Percentiles rank a stretch among this genome's conserved stretches.
Conservation (phyloP, 1,284 basidiomycete species). For the Trametes hirsuta region DNA sequence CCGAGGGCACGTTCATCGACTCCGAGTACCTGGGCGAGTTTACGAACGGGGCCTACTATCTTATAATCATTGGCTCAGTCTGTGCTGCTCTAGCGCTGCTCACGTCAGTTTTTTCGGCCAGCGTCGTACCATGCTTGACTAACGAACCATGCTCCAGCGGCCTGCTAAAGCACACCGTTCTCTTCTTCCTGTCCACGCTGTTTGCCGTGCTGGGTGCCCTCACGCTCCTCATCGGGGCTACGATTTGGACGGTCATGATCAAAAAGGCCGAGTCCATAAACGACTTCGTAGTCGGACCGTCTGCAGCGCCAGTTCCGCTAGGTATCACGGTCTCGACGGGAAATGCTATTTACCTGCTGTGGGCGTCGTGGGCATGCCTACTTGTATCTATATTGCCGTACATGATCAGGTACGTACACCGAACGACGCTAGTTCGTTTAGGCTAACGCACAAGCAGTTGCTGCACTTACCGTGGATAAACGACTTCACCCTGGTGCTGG, state of each 20-base stretch:
- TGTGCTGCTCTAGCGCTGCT: slow-evolving; percentile 65
- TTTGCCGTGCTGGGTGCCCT: slow-evolving; percentile 63
- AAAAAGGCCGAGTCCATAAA: slow-evolving; percentile 67
- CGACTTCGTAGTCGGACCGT: slow-evolving; percentile 45
- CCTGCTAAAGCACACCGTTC: slow-evolving; percentile 61
- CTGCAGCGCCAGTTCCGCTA: slow-evolving; percentile 44
- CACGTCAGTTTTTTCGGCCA: slow-evolving; percentile 43
- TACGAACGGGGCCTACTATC: slow-evolving; percentile 73
- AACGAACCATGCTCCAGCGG: slow-evolving; percentile 49
- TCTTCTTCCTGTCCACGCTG: slow-evolving; percentile 69
- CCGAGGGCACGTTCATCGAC: slow-evolving; percentile 57
- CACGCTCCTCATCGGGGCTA: slow-evolving; percentile 67
- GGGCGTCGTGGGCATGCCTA: slow-evolving; percentile 72
- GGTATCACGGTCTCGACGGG: slow-evolving; percentile 68
- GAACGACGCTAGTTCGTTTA: background rate
- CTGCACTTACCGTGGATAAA: slow-evolving; percentile 70
- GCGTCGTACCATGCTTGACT: slow-evolving; percentile 1
- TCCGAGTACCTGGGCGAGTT: slow-evolving; percentile 63
- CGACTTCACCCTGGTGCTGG: slow-evolving; percentile 15
- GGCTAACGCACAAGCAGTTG: slow-evolving; percentile 44
- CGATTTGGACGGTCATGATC: slow-evolving; percentile 77
- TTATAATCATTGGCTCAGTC: slow-evolving; percentile 73
- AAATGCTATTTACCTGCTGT: slow-evolving; percentile 62
- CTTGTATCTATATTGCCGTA: slow-evolving; percentile 69
- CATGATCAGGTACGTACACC: slow-evolving; percentile 56